Base-by-base conservation (phyloP, 331 rosid genomes). In the Saraca asoca region DNA sequence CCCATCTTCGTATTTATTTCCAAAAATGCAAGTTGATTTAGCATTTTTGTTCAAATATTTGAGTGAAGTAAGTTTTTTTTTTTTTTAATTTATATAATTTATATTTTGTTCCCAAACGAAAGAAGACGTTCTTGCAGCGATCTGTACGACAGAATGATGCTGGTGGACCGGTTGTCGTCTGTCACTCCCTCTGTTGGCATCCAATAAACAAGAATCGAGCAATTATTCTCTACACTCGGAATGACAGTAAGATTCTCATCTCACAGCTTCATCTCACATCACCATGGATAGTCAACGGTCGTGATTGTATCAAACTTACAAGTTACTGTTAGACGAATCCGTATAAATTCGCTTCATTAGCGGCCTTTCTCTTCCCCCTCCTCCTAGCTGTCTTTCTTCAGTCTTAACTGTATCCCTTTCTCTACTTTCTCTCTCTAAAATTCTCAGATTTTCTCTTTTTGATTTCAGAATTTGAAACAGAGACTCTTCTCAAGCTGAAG, bases 331-430 rank as follows among this genome's bases (percentile, higher is more conserved):
- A 37, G 7, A 7, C 7, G 19, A 29, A 38, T 14, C 31, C 20
- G 9, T 53, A 7, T 44, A 64, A 69, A 74, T 69, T 11, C 19
- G 31, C 42, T 7, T 13, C 69, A 3, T 69, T 58, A 43, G 51
- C 79, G 61, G 66, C 66, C 46, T 58, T 50, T 54, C 19, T 15
- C 31, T 48, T 65, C 52, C 45, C 49, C 2, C 50, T 37, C 17
- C 20, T 5, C 11, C 20, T 9, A 7, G 29, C 24, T 68, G 13
- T 69, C 6, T 20, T 58, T 9, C 20, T 10, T 11, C 38, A 0
- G 18, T 20, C 55, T 33, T 46, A 56, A 38, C 51, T 33, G 75
- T 37, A 58, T 46, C 5, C 18, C 38, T 52, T 12, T 62, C 39
- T 5, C 18, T 5, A 7, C 4, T 35, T 7, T 7, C 16, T 39